Conservation (phyloP, 345 rosid genomes). For the Raphanus raphanistrum region DNA sequence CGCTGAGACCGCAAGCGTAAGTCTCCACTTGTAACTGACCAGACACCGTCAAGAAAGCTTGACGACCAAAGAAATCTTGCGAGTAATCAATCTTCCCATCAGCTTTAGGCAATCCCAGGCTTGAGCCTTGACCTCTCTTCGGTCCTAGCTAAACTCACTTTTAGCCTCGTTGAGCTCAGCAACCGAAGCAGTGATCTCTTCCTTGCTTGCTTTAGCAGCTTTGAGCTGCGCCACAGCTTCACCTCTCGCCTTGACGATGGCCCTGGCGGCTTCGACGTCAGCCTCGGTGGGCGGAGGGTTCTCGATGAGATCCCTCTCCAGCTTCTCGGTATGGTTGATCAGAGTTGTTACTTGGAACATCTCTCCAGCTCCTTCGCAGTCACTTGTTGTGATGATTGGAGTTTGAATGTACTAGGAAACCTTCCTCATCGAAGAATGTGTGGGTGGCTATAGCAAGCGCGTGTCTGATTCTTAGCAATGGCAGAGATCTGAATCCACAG, state of each 20-base stretch:
- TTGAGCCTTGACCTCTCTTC: conserved; percentile 72
- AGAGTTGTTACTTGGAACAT: conserved; percentile 96
- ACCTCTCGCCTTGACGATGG: conserved; percentile 58
- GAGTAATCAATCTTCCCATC: conserved; percentile 77
- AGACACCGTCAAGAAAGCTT: conserved; percentile 91
- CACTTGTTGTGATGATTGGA: conserved; percentile 88
- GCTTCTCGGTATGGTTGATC: conserved; percentile 61
- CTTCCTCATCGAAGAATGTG: conserved; percentile 74
- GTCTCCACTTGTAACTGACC: conserved; percentile 94
- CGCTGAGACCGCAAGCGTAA: conserved; percentile 76
- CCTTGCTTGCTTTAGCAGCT: conserved; percentile 63
- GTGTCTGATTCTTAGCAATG: conserved; percentile 79
- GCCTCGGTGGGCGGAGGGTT: conserved; percentile 85
- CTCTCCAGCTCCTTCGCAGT: conserved; percentile 97
- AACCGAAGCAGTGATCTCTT: conserved; percentile 50
- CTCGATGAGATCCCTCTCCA: conserved; percentile 67
- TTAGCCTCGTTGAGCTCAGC: conserved; percentile 61
- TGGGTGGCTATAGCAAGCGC: conserved; percentile 87
- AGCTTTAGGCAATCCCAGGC: conserved; percentile 77
- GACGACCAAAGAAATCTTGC: conserved; percentile 77
- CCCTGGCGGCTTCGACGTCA: conserved; percentile 69
- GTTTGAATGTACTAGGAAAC: conserved; percentile 77
- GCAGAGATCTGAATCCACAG: conserved; percentile 74
- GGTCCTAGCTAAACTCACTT: conserved; percentile 46
- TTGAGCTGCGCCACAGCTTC: conserved; percentile 61